Evolutionary conservation across 345 rosid genomes (phyloP).

Genomic region (Hypericum perforatum): DNA sequence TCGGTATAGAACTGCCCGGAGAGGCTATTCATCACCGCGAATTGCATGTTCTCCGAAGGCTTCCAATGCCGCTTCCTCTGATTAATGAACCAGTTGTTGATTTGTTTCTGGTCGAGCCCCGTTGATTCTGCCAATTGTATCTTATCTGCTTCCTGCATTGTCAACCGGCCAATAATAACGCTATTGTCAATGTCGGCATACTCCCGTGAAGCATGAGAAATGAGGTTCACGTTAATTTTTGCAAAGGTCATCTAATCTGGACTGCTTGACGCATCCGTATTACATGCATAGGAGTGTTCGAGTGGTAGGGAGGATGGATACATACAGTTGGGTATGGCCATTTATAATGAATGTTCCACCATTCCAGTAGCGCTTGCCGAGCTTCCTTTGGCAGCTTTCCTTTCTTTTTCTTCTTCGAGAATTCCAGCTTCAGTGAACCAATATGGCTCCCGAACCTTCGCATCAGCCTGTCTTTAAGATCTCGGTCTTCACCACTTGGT

Average conservation of each 20-base stretch:
- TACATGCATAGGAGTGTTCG: too few species aligned
- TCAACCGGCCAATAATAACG: not conserved
- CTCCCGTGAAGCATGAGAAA: too few species aligned
- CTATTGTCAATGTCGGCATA: too few species aligned
- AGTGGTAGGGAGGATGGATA: too few species aligned
- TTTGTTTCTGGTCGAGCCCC: constrained; percentile 49
- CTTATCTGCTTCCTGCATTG: constrained; percentile 42
- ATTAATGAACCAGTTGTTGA: constrained; percentile 57
- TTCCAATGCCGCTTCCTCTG: constrained; percentile 62
- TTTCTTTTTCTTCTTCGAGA: constrained; percentile 45
- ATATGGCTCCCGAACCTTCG: constrained; percentile 37
- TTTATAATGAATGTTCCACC: constrained; percentile 46
- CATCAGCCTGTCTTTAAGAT: constrained; percentile 33
- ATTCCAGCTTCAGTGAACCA: constrained; percentile 35
- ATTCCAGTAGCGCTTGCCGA: constrained; percentile 31
- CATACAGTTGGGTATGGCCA: constrained; percentile 61
- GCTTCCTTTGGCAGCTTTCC: constrained; percentile 49
- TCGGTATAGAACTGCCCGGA: constrained; percentile 23
- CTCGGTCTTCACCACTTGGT: constrained; percentile 26
- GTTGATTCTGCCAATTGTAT: constrained; percentile 35
- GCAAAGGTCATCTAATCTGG: too few species aligned
- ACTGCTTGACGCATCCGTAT: too few species aligned
- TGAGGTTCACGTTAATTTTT: not conserved
- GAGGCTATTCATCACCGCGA: constrained; percentile 32
- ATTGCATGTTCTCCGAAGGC: constrained; percentile 42